Conservation (phyloP, 2,329 filamentous ascomycete genomes). For the Huntiella omanensis region DNA sequence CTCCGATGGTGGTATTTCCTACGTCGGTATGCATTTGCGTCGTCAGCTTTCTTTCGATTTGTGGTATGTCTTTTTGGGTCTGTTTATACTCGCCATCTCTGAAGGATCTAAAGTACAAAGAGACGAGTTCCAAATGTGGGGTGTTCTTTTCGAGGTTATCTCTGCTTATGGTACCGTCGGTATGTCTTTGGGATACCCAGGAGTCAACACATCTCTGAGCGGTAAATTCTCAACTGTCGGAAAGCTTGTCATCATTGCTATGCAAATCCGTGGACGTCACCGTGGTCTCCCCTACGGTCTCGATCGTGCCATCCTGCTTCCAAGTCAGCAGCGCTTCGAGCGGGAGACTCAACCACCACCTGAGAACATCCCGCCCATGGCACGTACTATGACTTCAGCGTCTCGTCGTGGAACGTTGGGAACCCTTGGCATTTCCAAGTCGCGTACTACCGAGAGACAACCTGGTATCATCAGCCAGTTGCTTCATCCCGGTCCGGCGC, state of each 20-base stretch:
- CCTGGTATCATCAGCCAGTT: constrained; percentile 27
- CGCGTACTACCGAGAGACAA: constrained; percentile 18
- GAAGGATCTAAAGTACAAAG: constrained; percentile 55
- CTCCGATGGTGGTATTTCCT: constrained; percentile 47
- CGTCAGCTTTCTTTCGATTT: constrained; percentile 90
- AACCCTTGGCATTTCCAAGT: constrained; percentile 7
- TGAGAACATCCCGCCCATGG: constrained; percentile 19
- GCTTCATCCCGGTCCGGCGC: constrained; percentile 28
- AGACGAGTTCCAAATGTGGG: constrained; percentile 46
- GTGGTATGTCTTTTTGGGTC: constrained; percentile 88
- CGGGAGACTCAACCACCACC: constrained; percentile 30
- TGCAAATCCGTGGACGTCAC: constrained; percentile 52
- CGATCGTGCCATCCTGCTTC: constrained; percentile 40
- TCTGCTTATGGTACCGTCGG: constrained; percentile 92
- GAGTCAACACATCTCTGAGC: constrained; percentile 61
- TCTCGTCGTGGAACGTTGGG: constrained; percentile 15
- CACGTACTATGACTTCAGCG: constrained; percentile 20
- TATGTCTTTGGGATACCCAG: constrained; percentile 64
- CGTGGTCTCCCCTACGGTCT: constrained; percentile 49
- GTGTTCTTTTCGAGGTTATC: constrained; percentile 65
- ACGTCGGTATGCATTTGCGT: constrained; percentile 79
- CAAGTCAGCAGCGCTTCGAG: constrained; percentile 35
- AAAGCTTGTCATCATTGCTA: constrained; percentile 49
- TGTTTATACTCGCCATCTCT: constrained; percentile 81
- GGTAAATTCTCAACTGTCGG: constrained; percentile 60